Evolutionary conservation across 495 filamentous ascomycete species (phyloP), one percentile per base, ranked within the genome.

Genomic region (Usnea hakonensis): DNA sequence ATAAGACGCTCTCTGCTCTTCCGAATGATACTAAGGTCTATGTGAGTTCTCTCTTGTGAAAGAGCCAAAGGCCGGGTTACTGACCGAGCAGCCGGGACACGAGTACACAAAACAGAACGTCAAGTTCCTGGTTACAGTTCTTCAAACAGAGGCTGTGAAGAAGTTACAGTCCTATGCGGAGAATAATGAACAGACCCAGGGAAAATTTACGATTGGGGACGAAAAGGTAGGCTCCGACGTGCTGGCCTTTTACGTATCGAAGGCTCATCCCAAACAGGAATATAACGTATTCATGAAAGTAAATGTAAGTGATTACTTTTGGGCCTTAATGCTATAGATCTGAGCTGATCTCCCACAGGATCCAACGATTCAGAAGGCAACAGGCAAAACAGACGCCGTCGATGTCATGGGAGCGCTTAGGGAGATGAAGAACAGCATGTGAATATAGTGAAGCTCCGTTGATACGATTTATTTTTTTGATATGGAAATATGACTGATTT

Each of bases 281-380:
- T 92, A 97, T 72, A 98, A 98, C 71, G 91, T 97, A 4, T 98
- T 98, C 68, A 97, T 98, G 94, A 82, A 85, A 61, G 82, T 94
- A 60, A 79, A 90, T 71, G 90, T 91, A 76, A 80, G 85, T 78
- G 32, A 9, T 17, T 21, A 23, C 40, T n/a, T 23, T 23, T 28
- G 28, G 57, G 30, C 26, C 28, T 13, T 10, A 36, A n/a, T 3
- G 23, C 21, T 36, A 26, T 10, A 9, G 32, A 38, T 9, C 26
- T 36, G 21, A 60, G 36, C 36, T 63, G 21, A 64, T 30, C 28
- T 11, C 7, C 8, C 9, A 35, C 59, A 93, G 88, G 92, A 97
- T 69, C 88, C 89, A 9, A 82, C 79, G 64, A 85, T 98, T 62
- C 89, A 93, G 72, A 86, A 91, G 76, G 88, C 80, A 21, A 93